Evolutionary conservation across 2,329 filamentous ascomycete species (phyloP), one percentile per base, ranked within the genome.

Genomic region (Talaromyces amestolkiae): DNA sequence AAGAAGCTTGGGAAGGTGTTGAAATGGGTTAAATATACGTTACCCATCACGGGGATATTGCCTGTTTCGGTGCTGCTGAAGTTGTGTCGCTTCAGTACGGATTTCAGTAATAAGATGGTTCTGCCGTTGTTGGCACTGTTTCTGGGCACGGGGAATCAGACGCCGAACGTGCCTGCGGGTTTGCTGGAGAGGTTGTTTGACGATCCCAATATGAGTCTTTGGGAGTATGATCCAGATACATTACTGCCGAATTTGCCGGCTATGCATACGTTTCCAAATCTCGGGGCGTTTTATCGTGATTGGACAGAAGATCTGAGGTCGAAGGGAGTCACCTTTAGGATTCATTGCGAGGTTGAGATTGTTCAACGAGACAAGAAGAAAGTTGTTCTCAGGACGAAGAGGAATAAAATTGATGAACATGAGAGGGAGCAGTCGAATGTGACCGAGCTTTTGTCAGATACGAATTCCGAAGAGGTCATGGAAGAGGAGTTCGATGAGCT

Each of bases 61-160:
- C 86, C 80, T 0, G 87, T 92, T 70, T 87, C 86, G 66, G 76
- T 87, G 39, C 83, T 92, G 73, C 81, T 92, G 70, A 85, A 85
- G 64, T 75, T 91, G 60, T 91, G 91, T 75, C 79, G 86, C 65
- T 92, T 92, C 76, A 88, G 82, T 64, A 82, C 85, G 10, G 88
- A 90, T 64, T 93, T 92, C 72, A 85, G 85, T 17, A 88, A 92
- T 71, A 87, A 86, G 41, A 88, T 92, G 76, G 87, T 89, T 0
- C 82, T 90, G 65, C 90, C 90, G 0, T 85, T 92, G 74, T 85
- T 91, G 37, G 90, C 90, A 0, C 79, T 92, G 1, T 92, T 93
- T 72, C 80, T 92, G 0, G 90, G 90, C 0, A 92, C 90, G 0
- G 89, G 90, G 1, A 92, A 92, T 69, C 88, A 91, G 70, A 90